These are phyloP conservation scores for Fraxinus pennsylvanica DNA, from an alignment of 257 asterid genomes.

Conservation along the genomic window DNA sequence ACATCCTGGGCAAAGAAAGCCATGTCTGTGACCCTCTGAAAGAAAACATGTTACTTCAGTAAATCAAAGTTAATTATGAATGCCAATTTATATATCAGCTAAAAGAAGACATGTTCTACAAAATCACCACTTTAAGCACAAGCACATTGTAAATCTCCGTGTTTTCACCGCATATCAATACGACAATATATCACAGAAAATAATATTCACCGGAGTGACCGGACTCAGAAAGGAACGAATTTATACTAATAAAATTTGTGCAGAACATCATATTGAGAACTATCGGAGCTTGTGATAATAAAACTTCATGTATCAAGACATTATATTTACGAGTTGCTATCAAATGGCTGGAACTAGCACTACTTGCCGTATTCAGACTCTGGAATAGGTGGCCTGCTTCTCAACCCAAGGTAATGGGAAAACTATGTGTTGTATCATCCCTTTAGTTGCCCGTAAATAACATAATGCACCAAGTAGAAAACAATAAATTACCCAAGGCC, in stretches of 20 bases:
- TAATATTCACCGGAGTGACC: neutral
- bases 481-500: neutral
- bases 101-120: neutral
- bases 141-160: neutral
- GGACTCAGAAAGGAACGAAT: neutral
- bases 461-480: neutral
- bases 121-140: neutral
- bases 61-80: conserved; percentile 19
- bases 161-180: neutral
- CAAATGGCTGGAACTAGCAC: neutral
- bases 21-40: conserved; percentile 99
- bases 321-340: neutral
- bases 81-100: neutral
- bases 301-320: neutral
- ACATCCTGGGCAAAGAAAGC: conserved; percentile 99
- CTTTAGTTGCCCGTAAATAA: neutral
- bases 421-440: neutral
- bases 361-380: neutral
- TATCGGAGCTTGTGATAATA: neutral
- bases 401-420: neutral
- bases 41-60: conserved; percentile 27
- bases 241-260: neutral
- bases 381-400: neutral
- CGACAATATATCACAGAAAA: neutral
- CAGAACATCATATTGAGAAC: neutral